These are phyloP conservation scores for Colletotrichum echinochloae DNA, from an alignment of 2,329 filamentous ascomycete genomes.

Conservation along the genomic window DNA sequence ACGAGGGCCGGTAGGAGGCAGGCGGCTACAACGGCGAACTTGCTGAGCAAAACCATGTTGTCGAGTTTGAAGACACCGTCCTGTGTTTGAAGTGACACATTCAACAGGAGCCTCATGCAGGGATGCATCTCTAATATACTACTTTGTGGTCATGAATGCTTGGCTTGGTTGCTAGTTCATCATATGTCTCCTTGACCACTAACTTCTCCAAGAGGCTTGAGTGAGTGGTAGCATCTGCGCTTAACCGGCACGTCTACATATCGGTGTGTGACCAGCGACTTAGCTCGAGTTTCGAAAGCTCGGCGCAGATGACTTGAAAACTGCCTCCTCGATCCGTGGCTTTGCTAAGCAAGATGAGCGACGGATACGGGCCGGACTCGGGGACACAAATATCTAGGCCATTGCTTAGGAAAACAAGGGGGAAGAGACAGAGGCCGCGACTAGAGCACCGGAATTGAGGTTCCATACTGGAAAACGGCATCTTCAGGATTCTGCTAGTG, in stretches of 20 bases:
- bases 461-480: neutral
- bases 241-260: neutral
- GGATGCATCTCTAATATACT: neutral
- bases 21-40: neutral
- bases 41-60: conserved; percentile 20
- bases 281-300: neutral
- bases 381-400: neutral
- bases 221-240: neutral
- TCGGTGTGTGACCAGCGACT: neutral
- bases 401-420: neutral
- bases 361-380: neutral
- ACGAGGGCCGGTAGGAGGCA: neutral
- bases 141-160: neutral
- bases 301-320: neutral
- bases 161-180: neutral
- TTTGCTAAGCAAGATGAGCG: conserved; percentile 7
- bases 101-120: neutral
- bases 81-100: neutral
- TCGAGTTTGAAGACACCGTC: neutral
- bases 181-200: neutral
- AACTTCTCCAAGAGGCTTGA: neutral
- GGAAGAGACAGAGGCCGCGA: neutral
- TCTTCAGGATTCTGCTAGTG: neutral
- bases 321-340: conserved; percentile 4
- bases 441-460: neutral